Conservation (phyloP, 164 flowering plant species). For the Aristolochia fimbriata region DNA sequence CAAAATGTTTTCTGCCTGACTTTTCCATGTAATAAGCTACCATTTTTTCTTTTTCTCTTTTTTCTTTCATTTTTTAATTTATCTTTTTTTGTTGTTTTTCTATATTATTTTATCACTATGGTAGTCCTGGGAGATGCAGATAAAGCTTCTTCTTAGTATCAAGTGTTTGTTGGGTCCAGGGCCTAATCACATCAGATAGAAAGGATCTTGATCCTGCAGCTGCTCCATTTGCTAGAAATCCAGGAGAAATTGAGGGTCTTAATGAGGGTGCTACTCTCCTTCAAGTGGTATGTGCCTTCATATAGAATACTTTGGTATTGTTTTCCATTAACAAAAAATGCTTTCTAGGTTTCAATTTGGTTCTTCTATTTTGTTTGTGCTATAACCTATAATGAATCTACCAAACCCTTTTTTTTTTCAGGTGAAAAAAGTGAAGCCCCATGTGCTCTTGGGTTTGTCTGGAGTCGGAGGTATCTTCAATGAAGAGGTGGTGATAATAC, state of each 20-base stretch:
- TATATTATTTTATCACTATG: no score
- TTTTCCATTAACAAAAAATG: neutral
- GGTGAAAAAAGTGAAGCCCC: conserved; percentile 87
- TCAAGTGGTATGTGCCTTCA: conserved; percentile 67
- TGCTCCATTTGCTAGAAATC: conserved; percentile 61
- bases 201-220: conserved; percentile 78
- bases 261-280: conserved; percentile 73
- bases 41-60: no score
- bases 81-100: no score
- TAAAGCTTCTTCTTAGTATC: no score
- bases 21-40: no score
- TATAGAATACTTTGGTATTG: neutral
- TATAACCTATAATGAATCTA: neutral
- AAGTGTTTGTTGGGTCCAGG: conserved; percentile 35
- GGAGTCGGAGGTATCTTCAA: conserved; percentile 90
- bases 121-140: no score
- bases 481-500: conserved; percentile 49
- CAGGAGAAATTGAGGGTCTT: conserved; percentile 58
- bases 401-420: conserved; percentile 18
- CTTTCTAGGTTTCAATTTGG: neutral
- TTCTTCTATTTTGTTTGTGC: neutral
- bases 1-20: no score
- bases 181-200: conserved; percentile 80
- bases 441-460: conserved; percentile 89
- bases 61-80: no score